A percentile compares a stretch with the other conserved stretches of the same genome.
phyloP scores from a whole-genome alignment of 2,329 filamentous ascomycete genomes.

The Scortechinia acanthostroma region DNA sequence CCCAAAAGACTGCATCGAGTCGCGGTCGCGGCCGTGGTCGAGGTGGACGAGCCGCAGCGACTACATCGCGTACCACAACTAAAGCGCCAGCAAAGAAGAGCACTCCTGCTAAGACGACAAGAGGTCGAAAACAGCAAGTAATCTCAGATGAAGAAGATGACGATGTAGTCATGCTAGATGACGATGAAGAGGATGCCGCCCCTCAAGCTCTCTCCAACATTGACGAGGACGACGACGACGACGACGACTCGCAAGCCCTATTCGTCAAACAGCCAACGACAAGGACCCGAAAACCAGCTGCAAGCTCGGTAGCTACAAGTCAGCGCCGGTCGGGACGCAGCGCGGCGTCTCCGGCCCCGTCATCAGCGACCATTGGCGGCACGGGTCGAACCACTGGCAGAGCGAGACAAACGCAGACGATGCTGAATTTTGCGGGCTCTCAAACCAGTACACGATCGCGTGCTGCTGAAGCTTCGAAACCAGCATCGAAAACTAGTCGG shows the following conservation, averaged over 20 bases:
- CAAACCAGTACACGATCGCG: neutral
- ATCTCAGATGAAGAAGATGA: slow-evolving; percentile 14
- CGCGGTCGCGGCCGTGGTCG: slow-evolving; percentile 4
- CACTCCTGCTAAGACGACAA: slow-evolving; percentile 25
- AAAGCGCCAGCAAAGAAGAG: slow-evolving; percentile 16
- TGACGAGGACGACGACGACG: slow-evolving; percentile 20
- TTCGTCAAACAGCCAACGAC: slow-evolving; percentile 42
- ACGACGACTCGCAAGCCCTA: slow-evolving; percentile 39
- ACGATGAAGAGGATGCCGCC: slow-evolving; percentile 29
- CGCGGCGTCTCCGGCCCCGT: neutral
- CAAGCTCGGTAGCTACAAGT: neutral
- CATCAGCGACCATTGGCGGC: neutral
- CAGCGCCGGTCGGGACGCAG: neutral
- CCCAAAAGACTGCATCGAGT: slow-evolving; percentile 12
- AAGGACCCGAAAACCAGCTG: neutral
- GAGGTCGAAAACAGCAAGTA: slow-evolving; percentile 15
- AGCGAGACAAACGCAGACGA: neutral
- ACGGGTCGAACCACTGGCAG: neutral
- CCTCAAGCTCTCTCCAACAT: slow-evolving; percentile 24
- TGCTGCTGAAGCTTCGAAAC: too few species aligned
- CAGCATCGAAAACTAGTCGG: slow-evolving; percentile 1
- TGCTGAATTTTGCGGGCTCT: neutral
- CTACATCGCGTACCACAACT: slow-evolving; percentile 11
- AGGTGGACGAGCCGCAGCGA: slow-evolving; percentile 7
- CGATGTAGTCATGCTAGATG: slow-evolving; percentile 24